Percentiles rank a stretch among this genome's conserved stretches.
These are phyloP conservation scores for Pseudonitzschia pungens DNA, from an alignment of 108 stramenopile genomes.

Conservation along the genomic window DNA sequence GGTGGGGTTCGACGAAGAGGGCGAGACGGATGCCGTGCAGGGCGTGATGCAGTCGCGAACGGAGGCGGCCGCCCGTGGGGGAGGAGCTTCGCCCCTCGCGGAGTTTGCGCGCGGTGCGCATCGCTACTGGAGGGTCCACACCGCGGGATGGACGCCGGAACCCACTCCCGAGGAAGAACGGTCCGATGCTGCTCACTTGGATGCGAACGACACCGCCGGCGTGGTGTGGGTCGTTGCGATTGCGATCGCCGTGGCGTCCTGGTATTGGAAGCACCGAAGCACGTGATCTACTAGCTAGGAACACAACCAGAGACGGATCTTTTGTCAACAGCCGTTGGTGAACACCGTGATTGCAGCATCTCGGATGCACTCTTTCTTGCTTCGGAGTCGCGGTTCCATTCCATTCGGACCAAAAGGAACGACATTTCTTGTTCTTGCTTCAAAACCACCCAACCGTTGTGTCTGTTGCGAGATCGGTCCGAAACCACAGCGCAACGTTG, in stretches of 20 bases:
- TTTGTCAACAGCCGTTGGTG: too few species aligned
- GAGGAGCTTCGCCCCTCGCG: constrained; percentile 20
- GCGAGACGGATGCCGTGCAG: constrained; percentile 44
- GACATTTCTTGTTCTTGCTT: too few species aligned
- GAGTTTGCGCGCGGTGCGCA: not conserved
- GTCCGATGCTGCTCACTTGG: not conserved
- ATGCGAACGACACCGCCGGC: not conserved
- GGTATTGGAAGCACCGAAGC: not conserved
- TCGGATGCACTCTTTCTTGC: too few species aligned
- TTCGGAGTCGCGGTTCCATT: too few species aligned
- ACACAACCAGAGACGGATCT: too few species aligned
- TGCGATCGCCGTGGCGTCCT: not conserved
- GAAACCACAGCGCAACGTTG: too few species aligned
- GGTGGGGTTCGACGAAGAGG: constrained; percentile 36
- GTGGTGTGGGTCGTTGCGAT: not conserved
- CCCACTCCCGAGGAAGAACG: not conserved
- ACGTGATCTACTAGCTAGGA: too few species aligned
- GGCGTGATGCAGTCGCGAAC: constrained; percentile 49
- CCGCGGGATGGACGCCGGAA: not conserved
- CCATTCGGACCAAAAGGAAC: too few species aligned
- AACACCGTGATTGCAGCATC: too few species aligned
- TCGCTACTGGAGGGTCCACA: constrained; percentile 11
- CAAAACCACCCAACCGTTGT: too few species aligned
- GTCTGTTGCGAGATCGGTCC: too few species aligned
- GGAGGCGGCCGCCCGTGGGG: not conserved